Percentiles rank a stretch among this genome's conserved stretches.
phyloP scores from a whole-genome alignment of 805 yeast species.

The Candida adriatica region DNA sequence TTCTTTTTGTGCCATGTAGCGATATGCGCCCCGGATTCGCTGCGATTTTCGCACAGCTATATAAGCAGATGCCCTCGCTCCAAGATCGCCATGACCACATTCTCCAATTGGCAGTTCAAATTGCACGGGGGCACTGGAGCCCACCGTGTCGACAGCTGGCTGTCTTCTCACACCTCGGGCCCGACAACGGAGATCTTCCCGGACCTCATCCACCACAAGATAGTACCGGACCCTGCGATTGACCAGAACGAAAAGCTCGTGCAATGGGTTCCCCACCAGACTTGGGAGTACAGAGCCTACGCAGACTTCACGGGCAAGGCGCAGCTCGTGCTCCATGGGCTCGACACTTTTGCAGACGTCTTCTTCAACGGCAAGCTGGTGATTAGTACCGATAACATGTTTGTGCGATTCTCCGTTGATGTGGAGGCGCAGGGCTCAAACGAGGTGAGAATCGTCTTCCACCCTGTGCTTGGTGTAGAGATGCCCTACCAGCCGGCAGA shows the following conservation, averaged over 20 bases:
- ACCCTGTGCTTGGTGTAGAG: conserved; percentile 30
- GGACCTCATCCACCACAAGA: conserved; percentile 32
- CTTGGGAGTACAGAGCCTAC: conserved; percentile 38
- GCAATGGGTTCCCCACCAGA: conserved; percentile 45
- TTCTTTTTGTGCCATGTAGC: no score
- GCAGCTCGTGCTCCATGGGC: conserved; percentile 23
- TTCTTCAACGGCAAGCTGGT: conserved; percentile 32
- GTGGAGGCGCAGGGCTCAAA: conserved; percentile 24
- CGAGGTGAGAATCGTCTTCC: conserved; percentile 29
- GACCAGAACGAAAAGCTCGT: conserved; percentile 36
- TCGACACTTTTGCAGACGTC: conserved; percentile 14
- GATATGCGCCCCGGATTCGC: no score
- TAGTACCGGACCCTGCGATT: conserved; percentile 39
- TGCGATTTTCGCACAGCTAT: no score
- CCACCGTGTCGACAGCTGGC: conserved; percentile 4
- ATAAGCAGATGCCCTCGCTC: no score
- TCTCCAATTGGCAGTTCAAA: no score
- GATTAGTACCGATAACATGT: conserved; percentile 38
- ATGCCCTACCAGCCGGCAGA: conserved; percentile 20
- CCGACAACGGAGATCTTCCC: conserved; percentile 31
- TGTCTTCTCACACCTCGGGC: conserved; percentile 3
- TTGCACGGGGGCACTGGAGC: conserved; percentile 4
- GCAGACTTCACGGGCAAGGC: conserved; percentile 10
- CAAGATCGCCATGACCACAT: no score
- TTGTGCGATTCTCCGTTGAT: conserved; percentile 28